phyloP scores from a whole-genome alignment of 768 basidiomycete genomes.

The Termitomyces sp. region DNA sequence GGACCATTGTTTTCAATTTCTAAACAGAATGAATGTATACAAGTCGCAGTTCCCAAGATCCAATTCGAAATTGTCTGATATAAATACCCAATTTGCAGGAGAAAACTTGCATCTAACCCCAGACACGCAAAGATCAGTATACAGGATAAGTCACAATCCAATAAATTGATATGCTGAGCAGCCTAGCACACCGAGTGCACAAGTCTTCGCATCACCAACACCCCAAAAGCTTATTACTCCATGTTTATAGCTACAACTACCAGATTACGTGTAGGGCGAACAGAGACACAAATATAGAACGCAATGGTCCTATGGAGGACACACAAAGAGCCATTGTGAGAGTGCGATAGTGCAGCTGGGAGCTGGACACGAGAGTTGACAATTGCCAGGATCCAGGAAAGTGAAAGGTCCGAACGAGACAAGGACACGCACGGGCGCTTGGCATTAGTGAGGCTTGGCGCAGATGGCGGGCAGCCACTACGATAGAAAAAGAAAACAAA shows the following conservation, averaged over 20 bases:
- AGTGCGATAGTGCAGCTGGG: not conserved
- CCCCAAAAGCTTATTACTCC: not conserved
- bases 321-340: not conserved
- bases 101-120: too few relatives aligned
- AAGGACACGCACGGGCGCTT: not conserved
- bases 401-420: not conserved
- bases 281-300: not conserved
- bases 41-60: too few relatives aligned
- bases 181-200: too few relatives aligned
- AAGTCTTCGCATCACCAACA: too few relatives aligned
- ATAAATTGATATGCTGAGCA: too few relatives aligned
- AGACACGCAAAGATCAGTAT: too few relatives aligned
- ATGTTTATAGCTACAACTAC: not conserved
- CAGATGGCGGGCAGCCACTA: not conserved
- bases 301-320: not conserved
- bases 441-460: not conserved
- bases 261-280: not conserved
- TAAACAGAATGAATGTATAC: too few relatives aligned
- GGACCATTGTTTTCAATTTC: too few relatives aligned
- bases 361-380: not conserved
- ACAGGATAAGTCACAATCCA: too few relatives aligned
- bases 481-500: not conserved
- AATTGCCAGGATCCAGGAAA: not conserved
- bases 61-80: too few relatives aligned
- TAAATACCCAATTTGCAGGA: too few relatives aligned